Conservation (phyloP, 306 rosid genomes). For the Acacia acuminata region DNA sequence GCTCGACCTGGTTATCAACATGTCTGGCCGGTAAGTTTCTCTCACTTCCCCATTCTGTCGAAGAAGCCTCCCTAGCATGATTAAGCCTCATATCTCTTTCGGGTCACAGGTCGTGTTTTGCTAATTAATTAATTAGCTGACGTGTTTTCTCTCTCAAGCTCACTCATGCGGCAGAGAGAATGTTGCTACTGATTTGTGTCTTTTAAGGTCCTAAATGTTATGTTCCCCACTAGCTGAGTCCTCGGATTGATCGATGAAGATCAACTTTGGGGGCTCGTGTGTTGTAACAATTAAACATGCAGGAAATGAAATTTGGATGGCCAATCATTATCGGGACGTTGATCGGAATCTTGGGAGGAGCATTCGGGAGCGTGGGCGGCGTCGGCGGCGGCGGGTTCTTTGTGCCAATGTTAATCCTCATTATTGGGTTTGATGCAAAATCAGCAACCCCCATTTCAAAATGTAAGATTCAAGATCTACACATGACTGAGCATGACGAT, state of each 20-base stretch:
- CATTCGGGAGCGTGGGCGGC: constrained; percentile 92
- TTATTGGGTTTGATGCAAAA: constrained; percentile 88
- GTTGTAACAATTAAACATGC: constrained; percentile 3
- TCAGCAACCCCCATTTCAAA: constrained; percentile 85
- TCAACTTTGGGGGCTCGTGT: neutral
- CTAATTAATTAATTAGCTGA: neutral
- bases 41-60: too few species aligned
- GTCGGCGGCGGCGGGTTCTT: constrained; percentile 97
- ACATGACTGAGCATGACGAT: neutral
- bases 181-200: neutral
- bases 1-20: constrained; percentile 52
- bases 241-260: neutral
- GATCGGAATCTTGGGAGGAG: constrained; percentile 77
- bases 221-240: neutral
- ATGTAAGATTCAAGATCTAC: constrained; percentile 48
- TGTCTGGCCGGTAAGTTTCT: constrained; percentile 79
- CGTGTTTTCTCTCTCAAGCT: neutral
- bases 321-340: constrained; percentile 56
- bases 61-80: neutral
- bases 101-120: neutral
- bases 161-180: neutral
- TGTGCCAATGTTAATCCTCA: constrained; percentile 79
- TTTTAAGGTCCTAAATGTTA: neutral
- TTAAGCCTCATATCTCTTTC: neutral
- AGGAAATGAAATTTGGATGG: constrained; percentile 85